A percentile compares a stretch with the other conserved stretches of the same genome.
phyloP scores from a whole-genome alignment of 2,329 filamentous ascomycete genomes.

The Exophiala spinifera region DNA sequence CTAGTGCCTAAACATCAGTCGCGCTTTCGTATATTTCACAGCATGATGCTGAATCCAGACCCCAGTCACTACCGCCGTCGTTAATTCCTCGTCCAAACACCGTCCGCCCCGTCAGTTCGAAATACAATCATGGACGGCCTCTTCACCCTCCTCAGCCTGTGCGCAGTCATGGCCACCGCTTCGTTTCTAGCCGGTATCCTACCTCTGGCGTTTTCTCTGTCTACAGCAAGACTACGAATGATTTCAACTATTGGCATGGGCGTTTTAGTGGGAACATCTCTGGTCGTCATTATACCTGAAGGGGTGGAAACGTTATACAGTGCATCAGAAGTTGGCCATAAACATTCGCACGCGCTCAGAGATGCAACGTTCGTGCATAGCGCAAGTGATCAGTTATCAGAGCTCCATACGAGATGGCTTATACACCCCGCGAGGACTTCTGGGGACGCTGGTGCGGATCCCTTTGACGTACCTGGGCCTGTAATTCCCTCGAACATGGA shows the following conservation, averaged over 20 bases:
- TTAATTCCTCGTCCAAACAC: not conserved
- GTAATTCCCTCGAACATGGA: conserved; percentile 29
- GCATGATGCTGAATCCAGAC: not conserved
- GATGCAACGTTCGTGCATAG: conserved; percentile 31
- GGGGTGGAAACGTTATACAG: conserved; percentile 86
- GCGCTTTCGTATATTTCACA: not conserved
- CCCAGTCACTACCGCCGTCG: not conserved
- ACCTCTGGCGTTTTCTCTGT: conserved; percentile 83
- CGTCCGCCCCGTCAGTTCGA: not conserved
- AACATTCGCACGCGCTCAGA: conserved; percentile 31
- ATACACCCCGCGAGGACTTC: not conserved
- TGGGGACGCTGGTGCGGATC: conserved; percentile 14
- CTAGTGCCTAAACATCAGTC: too few relatives aligned
- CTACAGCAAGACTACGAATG: conserved; percentile 78
- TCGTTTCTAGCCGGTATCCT: conserved; percentile 91
- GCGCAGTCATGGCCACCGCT: conserved; percentile 64
- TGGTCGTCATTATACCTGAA: conserved; percentile 97
- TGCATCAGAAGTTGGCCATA: conserved; percentile 35
- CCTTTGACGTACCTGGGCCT: conserved; percentile 32
- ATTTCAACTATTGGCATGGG: conserved; percentile 92
- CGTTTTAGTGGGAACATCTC: conserved; percentile 86
- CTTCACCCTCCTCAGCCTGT: conserved; percentile 62
- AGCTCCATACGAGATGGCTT: conserved; percentile 2
- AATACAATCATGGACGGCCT: conserved; percentile 54
- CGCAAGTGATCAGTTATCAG: conserved; percentile 32